These are phyloP conservation scores for Sisymbrium altissimum DNA, from an alignment of 345 rosid species.

Conservation along the genomic window DNA sequence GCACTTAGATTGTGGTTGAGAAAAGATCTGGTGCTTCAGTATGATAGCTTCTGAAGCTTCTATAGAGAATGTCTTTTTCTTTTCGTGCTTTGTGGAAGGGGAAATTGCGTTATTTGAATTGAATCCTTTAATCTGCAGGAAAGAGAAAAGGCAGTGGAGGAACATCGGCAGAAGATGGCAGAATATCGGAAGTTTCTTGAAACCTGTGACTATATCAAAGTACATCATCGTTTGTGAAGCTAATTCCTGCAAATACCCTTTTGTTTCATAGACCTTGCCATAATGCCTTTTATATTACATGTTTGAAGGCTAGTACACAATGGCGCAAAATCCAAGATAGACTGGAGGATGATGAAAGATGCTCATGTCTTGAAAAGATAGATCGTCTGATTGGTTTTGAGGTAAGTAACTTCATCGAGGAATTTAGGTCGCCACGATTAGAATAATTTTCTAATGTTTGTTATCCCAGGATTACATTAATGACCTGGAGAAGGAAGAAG, in stretches of 20 bases:
- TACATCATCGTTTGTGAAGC: constrained; percentile 26
- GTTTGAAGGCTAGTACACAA: constrained; percentile 68
- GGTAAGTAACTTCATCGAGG: constrained; percentile 36
- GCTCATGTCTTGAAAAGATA: constrained; percentile 76
- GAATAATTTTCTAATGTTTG: constrained; percentile 22
- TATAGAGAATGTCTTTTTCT: background rate
- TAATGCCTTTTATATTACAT: constrained; percentile 20
- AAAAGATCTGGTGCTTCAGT: constrained; percentile 5
- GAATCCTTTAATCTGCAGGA: constrained; percentile 51
- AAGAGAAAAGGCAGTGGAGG: constrained; percentile 85
- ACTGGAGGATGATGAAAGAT: constrained; percentile 92
- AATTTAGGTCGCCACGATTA: constrained; percentile 1
- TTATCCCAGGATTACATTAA: constrained; percentile 74
- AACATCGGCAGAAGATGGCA: constrained; percentile 53
- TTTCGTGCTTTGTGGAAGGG: background rate
- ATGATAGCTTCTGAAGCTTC: background rate
- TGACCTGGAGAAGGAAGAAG: constrained; percentile 88
- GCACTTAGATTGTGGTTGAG: background rate
- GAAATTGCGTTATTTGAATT: background rate
- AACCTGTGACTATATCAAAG: constrained; percentile 96
- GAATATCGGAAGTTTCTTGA: constrained; percentile 74
- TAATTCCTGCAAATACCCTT: background rate
- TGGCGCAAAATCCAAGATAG: constrained; percentile 95
- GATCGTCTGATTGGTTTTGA: constrained; percentile 81
- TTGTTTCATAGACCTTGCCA: constrained; percentile 13